These are phyloP conservation scores for Ophiosphaerella herpotricha DNA, from an alignment of 2,329 filamentous ascomycete species.

Conservation along the genomic window DNA sequence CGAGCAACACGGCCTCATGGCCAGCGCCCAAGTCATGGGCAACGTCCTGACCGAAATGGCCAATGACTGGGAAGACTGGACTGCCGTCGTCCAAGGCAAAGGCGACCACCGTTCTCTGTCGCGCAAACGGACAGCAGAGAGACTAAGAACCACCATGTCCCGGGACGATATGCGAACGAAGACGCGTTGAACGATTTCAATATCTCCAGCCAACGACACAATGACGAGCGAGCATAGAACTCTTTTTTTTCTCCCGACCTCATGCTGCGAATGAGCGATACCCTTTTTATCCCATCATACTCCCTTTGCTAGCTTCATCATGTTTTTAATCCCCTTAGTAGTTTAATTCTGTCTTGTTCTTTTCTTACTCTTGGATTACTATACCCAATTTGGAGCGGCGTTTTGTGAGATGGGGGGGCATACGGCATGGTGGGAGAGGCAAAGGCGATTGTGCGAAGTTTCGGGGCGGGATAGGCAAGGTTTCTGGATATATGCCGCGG, in stretches of 20 bases:
- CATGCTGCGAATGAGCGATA: neutral
- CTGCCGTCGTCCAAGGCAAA: slow-evolving; percentile 28
- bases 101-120: slow-evolving; percentile 15
- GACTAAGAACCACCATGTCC: slow-evolving; percentile 15
- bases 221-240: neutral
- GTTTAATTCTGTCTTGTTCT: neutral
- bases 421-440: too few relatives aligned
- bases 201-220: neutral
- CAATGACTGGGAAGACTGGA: slow-evolving; percentile 72
- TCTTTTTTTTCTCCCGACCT: neutral
- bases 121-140: slow-evolving; percentile 21
- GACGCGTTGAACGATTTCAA: neutral
- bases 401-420: neutral
- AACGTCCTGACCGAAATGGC: slow-evolving; percentile 93
- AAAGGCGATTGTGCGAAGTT: too few relatives aligned
- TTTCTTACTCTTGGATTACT: neutral
- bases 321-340: neutral
- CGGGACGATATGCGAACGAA: slow-evolving; percentile 1
- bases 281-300: neutral
- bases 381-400: neutral
- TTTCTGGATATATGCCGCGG: neutral
- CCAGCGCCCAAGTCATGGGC: slow-evolving; percentile 89
- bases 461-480: too few relatives aligned
- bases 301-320: neutral
- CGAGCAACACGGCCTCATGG: slow-evolving; percentile 95